Evolutionary conservation across 331 rosid species (phyloP), one percentile per base, ranked within the genome.

Genomic region (Cydonia oblonga): DNA sequence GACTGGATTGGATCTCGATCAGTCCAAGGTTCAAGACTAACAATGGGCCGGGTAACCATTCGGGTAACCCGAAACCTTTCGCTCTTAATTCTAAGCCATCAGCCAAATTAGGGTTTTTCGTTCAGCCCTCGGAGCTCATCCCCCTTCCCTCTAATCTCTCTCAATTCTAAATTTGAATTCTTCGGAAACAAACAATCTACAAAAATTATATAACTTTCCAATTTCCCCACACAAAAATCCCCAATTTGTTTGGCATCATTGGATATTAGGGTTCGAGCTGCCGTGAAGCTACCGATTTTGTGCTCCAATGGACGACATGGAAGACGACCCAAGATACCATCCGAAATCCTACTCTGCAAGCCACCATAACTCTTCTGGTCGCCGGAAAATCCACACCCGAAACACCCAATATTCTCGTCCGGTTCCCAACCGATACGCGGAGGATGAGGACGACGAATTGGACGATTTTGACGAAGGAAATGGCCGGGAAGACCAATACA

Each of bases 311-410:
- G 95, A 88, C 72, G 89, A 77, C 59, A 79, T 83, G 42, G 90
- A 81, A 52, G 95, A 88, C 38, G 90, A 86, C 11, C 78, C 84
- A 2, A 79, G 90, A 76, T 85, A 83, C 75, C 83, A 86, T 54
- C 76, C 81, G 5, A 86, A 85, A 30, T 64, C 87, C 40, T 87
- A 81, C 77, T 32, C 81, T 63, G 70, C 75, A 20, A 76, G 70
- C 20, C 83, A 82, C 16, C 74, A 79, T 57, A 75, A 72, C 75
- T 74, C 81, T 16, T 71, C 86, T 19, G 59, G 61, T 70, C 90
- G 86, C 71, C 85, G 84, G 7, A 84, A 76, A 66, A 76, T 77
- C 66, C 83, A 85, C 33, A 54, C 59, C 49, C 83, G 90, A 54
- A 76, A 53, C 51, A 3, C 77, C 59, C 82, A 83, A 2, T 85